These are phyloP conservation scores for Pseudozyma thailandica DNA, from an alignment of 1,284 basidiomycete species.

Conservation along the genomic window DNA sequence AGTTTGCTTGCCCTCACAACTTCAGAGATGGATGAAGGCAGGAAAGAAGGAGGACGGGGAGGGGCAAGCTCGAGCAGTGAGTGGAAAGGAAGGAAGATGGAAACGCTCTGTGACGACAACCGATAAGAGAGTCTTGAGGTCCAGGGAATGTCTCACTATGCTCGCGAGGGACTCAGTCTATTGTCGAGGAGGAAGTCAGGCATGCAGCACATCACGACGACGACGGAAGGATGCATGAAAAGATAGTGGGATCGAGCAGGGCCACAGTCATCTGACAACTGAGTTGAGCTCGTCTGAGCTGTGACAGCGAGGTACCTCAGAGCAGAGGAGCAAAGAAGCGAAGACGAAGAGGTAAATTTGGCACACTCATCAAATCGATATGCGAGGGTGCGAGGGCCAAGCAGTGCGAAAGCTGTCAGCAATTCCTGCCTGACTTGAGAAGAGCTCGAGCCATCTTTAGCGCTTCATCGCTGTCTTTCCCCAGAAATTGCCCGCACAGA, in stretches of 20 bases:
- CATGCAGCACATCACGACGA: too few species aligned
- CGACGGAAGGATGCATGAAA: conserved; percentile 1
- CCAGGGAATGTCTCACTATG: too few species aligned
- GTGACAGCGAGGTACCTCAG: not conserved
- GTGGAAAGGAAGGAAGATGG: conserved; percentile 1
- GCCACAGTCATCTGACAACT: not conserved
- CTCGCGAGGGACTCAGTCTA: too few species aligned
- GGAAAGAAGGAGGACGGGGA: not conserved
- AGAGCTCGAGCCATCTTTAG: conserved; percentile 7
- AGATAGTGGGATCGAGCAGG: conserved; percentile 13
- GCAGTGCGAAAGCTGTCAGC: too few species aligned
- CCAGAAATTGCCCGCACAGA: not conserved
- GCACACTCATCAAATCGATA: too few species aligned
- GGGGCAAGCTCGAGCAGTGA: conserved; percentile 4
- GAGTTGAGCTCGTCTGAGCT: not conserved
- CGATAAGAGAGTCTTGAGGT: not conserved
- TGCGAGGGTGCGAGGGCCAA: too few species aligned
- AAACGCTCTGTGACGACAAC: not conserved
- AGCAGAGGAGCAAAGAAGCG: not conserved
- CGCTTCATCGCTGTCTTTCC: not conserved
- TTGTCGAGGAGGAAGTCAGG: too few species aligned
- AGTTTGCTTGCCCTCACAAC: conserved; percentile 5
- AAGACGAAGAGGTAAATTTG: not conserved
- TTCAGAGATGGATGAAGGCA: not conserved
- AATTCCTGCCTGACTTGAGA: not conserved